These are phyloP conservation scores for Sporothrix pallida DNA, from an alignment of 2,329 filamentous ascomycete species.

Conservation along the genomic window DNA sequence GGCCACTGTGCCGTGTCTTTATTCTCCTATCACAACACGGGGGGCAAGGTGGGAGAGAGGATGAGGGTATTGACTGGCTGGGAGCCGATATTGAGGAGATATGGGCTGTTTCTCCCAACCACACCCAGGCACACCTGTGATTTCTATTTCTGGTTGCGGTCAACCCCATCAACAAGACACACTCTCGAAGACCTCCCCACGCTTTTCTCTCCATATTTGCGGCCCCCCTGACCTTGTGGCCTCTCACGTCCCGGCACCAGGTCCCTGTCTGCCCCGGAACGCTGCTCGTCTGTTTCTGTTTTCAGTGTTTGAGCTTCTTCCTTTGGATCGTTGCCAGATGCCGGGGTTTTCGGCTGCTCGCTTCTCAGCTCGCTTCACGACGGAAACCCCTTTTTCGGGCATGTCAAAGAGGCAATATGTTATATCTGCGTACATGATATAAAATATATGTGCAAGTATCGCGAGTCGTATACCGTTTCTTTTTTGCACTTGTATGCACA, in stretches of 20 bases:
- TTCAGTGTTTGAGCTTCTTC: constrained; percentile 15
- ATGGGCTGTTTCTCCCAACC: not conserved
- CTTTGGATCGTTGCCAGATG: not conserved
- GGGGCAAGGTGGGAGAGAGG: not conserved
- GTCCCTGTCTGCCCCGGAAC: constrained; percentile 17
- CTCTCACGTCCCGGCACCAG: not conserved
- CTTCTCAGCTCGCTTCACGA: constrained; percentile 23
- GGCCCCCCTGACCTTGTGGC: not conserved
- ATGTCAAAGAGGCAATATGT: constrained; percentile 13
- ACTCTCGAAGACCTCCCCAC: constrained; percentile 18
- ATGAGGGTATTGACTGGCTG: constrained; percentile 3
- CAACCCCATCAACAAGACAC: not conserved
- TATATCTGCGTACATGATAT: not conserved
- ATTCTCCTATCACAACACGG: not conserved
- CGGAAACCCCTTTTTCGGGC: constrained; percentile 20
- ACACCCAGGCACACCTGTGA: not conserved
- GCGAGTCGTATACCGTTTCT: no score
- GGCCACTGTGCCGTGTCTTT: constrained; percentile 19
- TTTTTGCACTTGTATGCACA: not conserved
- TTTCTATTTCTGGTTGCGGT: constrained; percentile 28
- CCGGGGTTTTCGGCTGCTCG: constrained; percentile 11
- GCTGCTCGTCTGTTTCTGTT: constrained; percentile 14
- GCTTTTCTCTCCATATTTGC: constrained; percentile 11
- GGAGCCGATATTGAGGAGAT: constrained; percentile 9
- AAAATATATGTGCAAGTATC: not conserved